Base-by-base conservation (phyloP, 2,329 filamentous ascomycete genomes). In the Arthrinium puccinioides region DNA sequence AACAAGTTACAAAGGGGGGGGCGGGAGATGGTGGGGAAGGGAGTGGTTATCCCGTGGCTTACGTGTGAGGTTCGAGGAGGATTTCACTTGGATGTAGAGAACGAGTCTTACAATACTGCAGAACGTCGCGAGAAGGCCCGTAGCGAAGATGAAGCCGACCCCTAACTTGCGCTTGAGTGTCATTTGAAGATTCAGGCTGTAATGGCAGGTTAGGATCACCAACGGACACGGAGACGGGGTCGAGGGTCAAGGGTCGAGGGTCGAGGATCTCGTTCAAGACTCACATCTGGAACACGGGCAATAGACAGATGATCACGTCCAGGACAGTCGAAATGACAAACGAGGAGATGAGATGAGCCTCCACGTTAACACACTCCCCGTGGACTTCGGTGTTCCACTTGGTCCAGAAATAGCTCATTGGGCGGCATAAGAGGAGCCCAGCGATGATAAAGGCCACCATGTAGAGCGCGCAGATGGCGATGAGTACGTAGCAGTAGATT, bases 371-470 rank as follows among this genome's bases (percentile, higher is more conserved):
- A 42, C 76, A 80, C 2, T 42, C 54, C 0, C 75, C 75, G 0
- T 51, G 5, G 25, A 66, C 59, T 36, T 64, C 53, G 1, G 62
- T 62, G 31, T 72, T 65, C 72, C 74, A 79, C 13, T 55, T 56
- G 0, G 54, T 59, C 76, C 76, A 81, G 49, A 67, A 72, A 40
- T 63, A 68, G 11, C 51, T 53, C 14, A 79, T 56, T 0, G 74
- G 75, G 3, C 46, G 51, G 49, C 74, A 78, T 42, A 75, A 67
- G 26, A 76, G 70, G 10, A 72, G 47, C 11, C 58, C 63, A 9
- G 62, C 51, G 4, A 72, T 42, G 14, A 65, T 37, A 25, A 71
- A 75, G 3, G 53, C 45, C 13, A 66, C 3, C 3, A 67, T 66
- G 36, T 61, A 68, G 1, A 63, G 8, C 5, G 51, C 26, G 30